Base-by-base conservation (phyloP, 805 yeast genomes). In the Metahyphopichia silvanorum region DNA sequence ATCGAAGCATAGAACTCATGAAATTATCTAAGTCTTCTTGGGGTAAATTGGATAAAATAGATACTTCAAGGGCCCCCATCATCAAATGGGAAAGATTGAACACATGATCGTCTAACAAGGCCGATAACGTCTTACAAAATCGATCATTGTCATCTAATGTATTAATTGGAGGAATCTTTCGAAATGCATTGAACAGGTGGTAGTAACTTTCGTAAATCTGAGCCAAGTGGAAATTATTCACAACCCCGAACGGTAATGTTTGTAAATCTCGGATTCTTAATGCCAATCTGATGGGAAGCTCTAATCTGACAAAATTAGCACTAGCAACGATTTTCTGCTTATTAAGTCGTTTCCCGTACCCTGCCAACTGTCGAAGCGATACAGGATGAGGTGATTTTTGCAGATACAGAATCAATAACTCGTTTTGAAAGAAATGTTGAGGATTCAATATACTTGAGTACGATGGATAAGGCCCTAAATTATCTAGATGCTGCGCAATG, bases 141-240 rank as follows among this genome's bases (percentile, higher is more conserved):
- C 59, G 60, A 25, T 76, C 79, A 52, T 91, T 91, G 33, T 87
- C 95, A 23, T 82, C 79, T 22, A 87, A 56, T 0, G 83, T 76
- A 18, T 69, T 66, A 39, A 93, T 82, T 18, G 70, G 57, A 2
- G 86, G 83, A 30, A 82, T 74, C 55, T 76, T 80, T 39, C 98
- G 72, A 47, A 91, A 83, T 32, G 83, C 76, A 55, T 88, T 88
- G 63, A 91, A 91, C 47, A 89, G 87, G 46, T 80, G 80, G 52
- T 86, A 85, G 55, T 91, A 91, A 39, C 87, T 77, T 53, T 87
- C 95, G 56, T 91, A 91, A 15, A 89, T 93, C 47, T 83, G 86
- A 8, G 83, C 82, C 44, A 93, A 66, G 59, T 91, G 96, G 50
- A 77, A 82, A 55, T 91, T 91, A 53, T 85, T 82, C 25, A 86